Evolutionary conservation across 306 rosid genomes (phyloP), one percentile per base, ranked within the genome.

Genomic region (Morella rubra): DNA sequence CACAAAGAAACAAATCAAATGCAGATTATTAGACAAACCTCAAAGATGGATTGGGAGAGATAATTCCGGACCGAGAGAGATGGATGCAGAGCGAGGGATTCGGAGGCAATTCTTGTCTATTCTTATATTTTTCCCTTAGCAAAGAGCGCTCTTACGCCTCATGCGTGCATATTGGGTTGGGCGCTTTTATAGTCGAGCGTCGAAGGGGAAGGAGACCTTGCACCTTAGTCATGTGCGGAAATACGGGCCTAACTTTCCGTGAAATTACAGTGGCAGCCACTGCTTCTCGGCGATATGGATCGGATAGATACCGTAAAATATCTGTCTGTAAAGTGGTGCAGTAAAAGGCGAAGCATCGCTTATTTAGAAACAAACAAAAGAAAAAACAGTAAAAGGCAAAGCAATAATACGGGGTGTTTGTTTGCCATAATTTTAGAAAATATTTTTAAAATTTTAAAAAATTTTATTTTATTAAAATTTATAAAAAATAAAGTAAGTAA

Each of bases 11-110:
- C 8, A 16, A 37, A 56, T 72, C 6, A 71, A 76, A 79, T 79
- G 86, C 75, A 32, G 83, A 72, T 20, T 76, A 45, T 9, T 40
- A 42, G 44, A 75, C 73, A 20, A 73, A 89, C 90, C 89, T 76
- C 76, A 15, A 32, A 15, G 73, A 66, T 8, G 13, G 79, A 62
- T 68, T 77, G 79, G 42, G 18, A 77, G 42, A 72, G 32, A 50
- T 41, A 70, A 56, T 49, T 61, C 53, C 9, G 55, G 22, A 73
- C 32, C 13, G 44, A 44, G 77, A 72, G 74, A 74, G 55, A 69
- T 75, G 45, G 60, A 47, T n/a, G 64, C 54, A 11, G 55, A 69
- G 53, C 68, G 20, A n/a, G n/a, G 59, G 76, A 73, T 49, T 69
- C 41, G 74, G 44, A 83, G 44, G 72, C 75, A 52, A 66, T 51